Percentiles rank a stretch among this genome's conserved stretches.
phyloP scores from a whole-genome alignment of 176 grass and related monocot genomes.

The Luzula sylvatica region DNA sequence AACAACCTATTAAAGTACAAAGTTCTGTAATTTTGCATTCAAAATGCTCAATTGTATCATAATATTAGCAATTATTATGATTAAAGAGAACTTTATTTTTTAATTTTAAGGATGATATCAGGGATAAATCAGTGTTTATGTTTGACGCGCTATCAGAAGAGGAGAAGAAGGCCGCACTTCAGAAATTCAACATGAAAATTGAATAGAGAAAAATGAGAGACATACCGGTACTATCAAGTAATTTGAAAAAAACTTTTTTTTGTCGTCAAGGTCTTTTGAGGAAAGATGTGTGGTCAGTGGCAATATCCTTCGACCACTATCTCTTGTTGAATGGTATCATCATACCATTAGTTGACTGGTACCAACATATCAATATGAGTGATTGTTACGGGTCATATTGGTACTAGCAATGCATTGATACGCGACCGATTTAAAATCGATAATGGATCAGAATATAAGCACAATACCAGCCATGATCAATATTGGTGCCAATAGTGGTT shows the following conservation, averaged over 20 bases:
- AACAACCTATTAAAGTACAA: constrained; percentile 82
- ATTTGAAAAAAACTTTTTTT: no score
- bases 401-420: no score
- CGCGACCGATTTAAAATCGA: constrained; percentile 84
- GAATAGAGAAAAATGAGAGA: constrained; percentile 20
- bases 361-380: no score
- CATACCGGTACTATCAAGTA: no score
- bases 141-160: constrained; percentile 79
- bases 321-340: no score
- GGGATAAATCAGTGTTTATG: constrained; percentile 92
- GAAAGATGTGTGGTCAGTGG: no score
- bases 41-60: background rate
- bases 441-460: constrained; percentile 97
- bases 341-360: no score
- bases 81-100: constrained; percentile 1
- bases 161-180: constrained; percentile 67
- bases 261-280: no score
- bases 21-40: no score
- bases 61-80: no score
- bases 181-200: constrained; percentile 43
- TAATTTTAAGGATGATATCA: constrained; percentile 53
- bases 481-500: constrained; percentile 91
- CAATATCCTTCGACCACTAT: no score
- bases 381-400: no score
- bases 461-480: constrained; percentile 97